Conservation (phyloP, 306 rosid species). For the Pyrus bretschneideri region DNA sequence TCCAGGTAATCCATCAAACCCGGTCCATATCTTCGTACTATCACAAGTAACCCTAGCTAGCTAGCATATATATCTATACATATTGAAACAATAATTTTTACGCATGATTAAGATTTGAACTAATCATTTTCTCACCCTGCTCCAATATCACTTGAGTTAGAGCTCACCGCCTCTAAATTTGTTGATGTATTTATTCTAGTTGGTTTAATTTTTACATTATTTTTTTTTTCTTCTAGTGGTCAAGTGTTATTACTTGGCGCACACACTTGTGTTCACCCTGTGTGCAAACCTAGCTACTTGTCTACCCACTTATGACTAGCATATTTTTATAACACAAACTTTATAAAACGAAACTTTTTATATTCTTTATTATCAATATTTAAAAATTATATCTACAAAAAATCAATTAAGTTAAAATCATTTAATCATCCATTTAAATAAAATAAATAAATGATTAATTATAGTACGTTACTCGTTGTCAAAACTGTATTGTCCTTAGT, state of each 20-base stretch:
- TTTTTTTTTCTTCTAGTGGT: not conserved
- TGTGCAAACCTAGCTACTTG: not conserved
- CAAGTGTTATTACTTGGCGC: not conserved
- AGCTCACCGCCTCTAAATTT: not conserved
- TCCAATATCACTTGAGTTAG: not conserved
- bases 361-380: too few species aligned
- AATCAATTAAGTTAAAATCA: not conserved
- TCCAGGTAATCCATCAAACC: conserved; percentile 49
- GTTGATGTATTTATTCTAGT: not conserved
- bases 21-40: not conserved
- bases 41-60: not conserved
- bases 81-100: not conserved
- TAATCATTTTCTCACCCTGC: not conserved
- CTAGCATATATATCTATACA: not conserved
- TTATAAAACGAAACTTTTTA: too few species aligned
- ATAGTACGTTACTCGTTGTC: too few species aligned
- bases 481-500: not conserved
- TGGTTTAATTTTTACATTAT: not conserved
- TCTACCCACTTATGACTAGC: too few species aligned
- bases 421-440: too few species aligned
- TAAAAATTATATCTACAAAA: too few species aligned
- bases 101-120: not conserved
- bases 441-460: too few species aligned
- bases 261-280: too few species aligned
- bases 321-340: too few species aligned